Evolutionary conservation across 2,329 filamentous ascomycete genomes (phyloP).

Genomic region (Fusarium robinianum): DNA sequence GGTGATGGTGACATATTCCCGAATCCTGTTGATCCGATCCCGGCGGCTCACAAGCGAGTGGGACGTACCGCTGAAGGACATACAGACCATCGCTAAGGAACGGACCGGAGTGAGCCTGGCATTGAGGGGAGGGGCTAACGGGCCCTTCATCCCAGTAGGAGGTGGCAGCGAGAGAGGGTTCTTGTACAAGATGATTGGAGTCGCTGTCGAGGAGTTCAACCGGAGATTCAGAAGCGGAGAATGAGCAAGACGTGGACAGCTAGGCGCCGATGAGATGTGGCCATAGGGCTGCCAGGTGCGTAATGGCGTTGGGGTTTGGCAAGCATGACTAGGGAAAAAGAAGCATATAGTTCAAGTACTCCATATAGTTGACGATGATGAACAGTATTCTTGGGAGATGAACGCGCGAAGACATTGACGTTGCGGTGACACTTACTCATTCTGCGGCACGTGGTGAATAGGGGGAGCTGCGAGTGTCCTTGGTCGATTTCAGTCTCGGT

Average conservation of each 20-base stretch:
- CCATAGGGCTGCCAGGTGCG: too few relatives aligned
- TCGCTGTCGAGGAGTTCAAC: slow-evolving; percentile 71
- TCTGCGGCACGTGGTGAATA: too few relatives aligned
- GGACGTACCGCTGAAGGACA: slow-evolving; percentile 94
- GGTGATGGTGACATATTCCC: slow-evolving; percentile 83
- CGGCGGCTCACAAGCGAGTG: slow-evolving; percentile 87
- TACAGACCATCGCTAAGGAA: slow-evolving; percentile 97
- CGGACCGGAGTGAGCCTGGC: slow-evolving; percentile 89
- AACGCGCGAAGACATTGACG: too few relatives aligned
- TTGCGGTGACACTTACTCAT: too few relatives aligned
- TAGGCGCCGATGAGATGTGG: too few relatives aligned
- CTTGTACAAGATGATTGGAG: slow-evolving; percentile 66
- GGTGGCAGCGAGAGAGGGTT: slow-evolving; percentile 75
- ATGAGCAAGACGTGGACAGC: slow-evolving; percentile 29
- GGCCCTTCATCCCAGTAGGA: slow-evolving; percentile 91
- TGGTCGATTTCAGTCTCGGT: too few relatives aligned
- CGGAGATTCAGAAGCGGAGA: slow-evolving; percentile 56
- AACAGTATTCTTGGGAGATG: too few relatives aligned
- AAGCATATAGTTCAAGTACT: too few relatives aligned
- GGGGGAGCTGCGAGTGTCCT: too few relatives aligned
- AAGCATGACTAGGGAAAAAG: too few relatives aligned
- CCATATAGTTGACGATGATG: too few relatives aligned
- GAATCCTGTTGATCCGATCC: slow-evolving; percentile 88
- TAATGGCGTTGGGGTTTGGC: too few relatives aligned
- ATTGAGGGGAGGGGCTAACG: slow-evolving; percentile 87